phyloP scores from a whole-genome alignment of 2,329 filamentous ascomycete species.

The Kalaharituber pfeilii region DNA sequence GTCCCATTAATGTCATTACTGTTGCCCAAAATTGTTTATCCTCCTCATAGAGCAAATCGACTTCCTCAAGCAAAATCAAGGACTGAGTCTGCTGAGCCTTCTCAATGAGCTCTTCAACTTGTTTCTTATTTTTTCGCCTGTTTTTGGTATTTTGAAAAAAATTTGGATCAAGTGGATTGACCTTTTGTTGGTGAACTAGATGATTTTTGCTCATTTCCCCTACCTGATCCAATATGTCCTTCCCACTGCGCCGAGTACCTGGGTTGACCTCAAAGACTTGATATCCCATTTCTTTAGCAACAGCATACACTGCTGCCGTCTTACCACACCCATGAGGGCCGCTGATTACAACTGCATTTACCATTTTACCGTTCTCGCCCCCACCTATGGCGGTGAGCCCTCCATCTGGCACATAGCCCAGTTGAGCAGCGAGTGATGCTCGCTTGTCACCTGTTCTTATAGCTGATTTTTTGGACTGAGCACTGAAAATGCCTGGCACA shows the following conservation, averaged over 20 bases:
- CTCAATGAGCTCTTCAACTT: conserved; percentile 22
- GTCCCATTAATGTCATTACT: conserved; percentile 55
- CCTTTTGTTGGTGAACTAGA: conserved; percentile 45
- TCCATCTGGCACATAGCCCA: not conserved
- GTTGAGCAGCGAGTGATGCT: not conserved
- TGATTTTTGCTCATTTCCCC: conserved; percentile 97
- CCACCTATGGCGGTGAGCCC: conserved; percentile 4
- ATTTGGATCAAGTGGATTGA: conserved; percentile 24
- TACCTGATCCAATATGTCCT: conserved; percentile 76
- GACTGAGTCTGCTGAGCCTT: conserved; percentile 63
- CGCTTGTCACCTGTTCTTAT: conserved; percentile 31
- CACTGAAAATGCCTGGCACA: conserved; percentile 18
- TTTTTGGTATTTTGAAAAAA: conserved; percentile 49
- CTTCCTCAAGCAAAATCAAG: conserved; percentile 82
- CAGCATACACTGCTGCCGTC: conserved; percentile 78
- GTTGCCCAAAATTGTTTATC: conserved; percentile 91
- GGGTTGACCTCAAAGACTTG: conserved; percentile 92
- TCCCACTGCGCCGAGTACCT: conserved; percentile 64
- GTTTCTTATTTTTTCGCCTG: conserved; percentile 19
- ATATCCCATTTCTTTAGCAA: conserved; percentile 78
- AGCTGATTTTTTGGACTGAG: conserved; percentile 32
- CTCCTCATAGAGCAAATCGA: conserved; percentile 83
- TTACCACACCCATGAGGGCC: conserved; percentile 85
- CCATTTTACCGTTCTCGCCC: conserved; percentile 12
- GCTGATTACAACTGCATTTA: conserved; percentile 56